These are phyloP conservation scores for Musa acuminata DNA, from an alignment of 176 grass and related monocot genomes.

Conservation along the genomic window DNA sequence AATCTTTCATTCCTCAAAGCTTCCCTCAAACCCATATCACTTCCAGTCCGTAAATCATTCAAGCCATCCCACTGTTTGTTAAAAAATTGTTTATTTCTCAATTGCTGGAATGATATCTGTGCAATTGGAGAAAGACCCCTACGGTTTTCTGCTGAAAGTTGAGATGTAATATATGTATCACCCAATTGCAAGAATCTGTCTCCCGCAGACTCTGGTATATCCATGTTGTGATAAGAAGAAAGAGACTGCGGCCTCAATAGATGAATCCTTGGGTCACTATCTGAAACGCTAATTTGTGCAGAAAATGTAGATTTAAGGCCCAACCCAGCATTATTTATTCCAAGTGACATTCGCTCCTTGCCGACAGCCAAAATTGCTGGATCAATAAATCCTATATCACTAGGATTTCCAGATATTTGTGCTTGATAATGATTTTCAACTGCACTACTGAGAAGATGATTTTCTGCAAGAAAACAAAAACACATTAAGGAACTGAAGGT, in stretches of 20 bases:
- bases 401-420: slow-evolving; percentile 39
- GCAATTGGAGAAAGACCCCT: slow-evolving; percentile 38
- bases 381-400: slow-evolving; percentile 78
- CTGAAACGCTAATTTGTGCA: slow-evolving; percentile 41
- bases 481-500: neutral
- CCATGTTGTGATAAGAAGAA: slow-evolving; percentile 49
- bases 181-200: slow-evolving; percentile 46
- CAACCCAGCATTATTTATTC: slow-evolving; percentile 44
- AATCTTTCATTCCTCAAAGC: slow-evolving; percentile 42
- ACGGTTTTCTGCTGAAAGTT: slow-evolving; percentile 44
- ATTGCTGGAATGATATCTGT: slow-evolving; percentile 39
- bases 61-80: slow-evolving; percentile 66
- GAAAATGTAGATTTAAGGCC: slow-evolving; percentile 43
- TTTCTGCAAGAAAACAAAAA: slow-evolving; percentile 36
- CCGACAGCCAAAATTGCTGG: slow-evolving; percentile 87
- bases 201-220: slow-evolving; percentile 38
- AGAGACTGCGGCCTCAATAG: slow-evolving; percentile 57
- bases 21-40: slow-evolving; percentile 40
- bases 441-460: slow-evolving; percentile 25
- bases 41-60: slow-evolving; percentile 53
- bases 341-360: slow-evolving; percentile 60
- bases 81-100: slow-evolving; percentile 42
- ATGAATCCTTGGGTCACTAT: slow-evolving; percentile 58
- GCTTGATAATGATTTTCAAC: slow-evolving; percentile 48
- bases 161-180: slow-evolving; percentile 59